A percentile compares a stretch with the other conserved stretches of the same genome.
Evolutionary conservation across 371 early-diverging fungal genomes (phyloP).

Genomic region (Mucor mucedo): DNA sequence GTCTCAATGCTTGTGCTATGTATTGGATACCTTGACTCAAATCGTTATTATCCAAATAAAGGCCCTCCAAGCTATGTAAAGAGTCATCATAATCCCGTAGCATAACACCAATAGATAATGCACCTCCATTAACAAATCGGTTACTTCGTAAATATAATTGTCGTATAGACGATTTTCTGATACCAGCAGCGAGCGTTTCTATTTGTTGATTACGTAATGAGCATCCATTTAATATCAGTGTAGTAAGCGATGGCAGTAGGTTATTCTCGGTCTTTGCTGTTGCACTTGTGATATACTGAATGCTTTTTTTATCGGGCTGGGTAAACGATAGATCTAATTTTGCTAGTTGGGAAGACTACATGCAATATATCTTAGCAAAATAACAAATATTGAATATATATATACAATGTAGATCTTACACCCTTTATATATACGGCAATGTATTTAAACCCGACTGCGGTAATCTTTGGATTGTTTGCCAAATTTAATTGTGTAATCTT

Average conservation of each 20-base stretch:
- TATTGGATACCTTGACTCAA: constrained; percentile 66
- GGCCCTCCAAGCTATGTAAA: constrained; percentile 41
- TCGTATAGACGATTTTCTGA: constrained; percentile 48
- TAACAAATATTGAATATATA: background rate
- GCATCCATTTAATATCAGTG: constrained; percentile 64
- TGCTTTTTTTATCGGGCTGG: constrained; percentile 57
- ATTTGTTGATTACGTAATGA: constrained; percentile 53
- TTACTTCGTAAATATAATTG: constrained; percentile 40
- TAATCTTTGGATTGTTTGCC: constrained; percentile 61
- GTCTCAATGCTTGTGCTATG: constrained; percentile 63
- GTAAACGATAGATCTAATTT: constrained; percentile 42
- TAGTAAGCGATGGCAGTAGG: constrained; percentile 47
- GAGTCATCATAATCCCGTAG: constrained; percentile 63
- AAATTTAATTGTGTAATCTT: constrained; percentile 57
- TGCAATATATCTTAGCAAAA: background rate
- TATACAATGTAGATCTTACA: constrained; percentile 33
- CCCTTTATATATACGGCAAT: constrained; percentile 70
- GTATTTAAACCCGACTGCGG: constrained; percentile 64
- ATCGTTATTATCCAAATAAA: constrained; percentile 55
- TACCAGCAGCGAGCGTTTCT: constrained; percentile 58
- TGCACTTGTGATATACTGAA: constrained; percentile 61
- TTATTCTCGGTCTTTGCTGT: constrained; percentile 22
- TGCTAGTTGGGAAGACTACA: constrained; percentile 33
- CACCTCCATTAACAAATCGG: constrained; percentile 54
- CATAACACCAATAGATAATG: constrained; percentile 69